Percentiles rank a stretch among this genome's conserved stretches.
Conservation (phyloP, 2,329 filamentous ascomycete genomes). For the Colletotrichum tamarilloi region DNA sequence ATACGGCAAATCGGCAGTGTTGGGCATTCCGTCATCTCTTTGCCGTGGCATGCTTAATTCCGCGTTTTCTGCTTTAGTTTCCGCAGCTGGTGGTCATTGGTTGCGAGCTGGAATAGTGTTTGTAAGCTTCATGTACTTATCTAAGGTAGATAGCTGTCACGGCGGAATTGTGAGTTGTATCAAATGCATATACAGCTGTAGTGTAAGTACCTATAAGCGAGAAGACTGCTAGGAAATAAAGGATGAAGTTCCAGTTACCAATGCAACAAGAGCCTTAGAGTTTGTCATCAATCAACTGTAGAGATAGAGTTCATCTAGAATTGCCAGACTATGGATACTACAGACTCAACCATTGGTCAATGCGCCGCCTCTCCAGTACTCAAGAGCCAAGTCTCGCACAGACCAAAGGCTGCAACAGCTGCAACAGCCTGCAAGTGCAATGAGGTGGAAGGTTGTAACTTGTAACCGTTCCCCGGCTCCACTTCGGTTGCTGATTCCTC, state of each 20-base stretch:
- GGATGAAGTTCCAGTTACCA: background rate
- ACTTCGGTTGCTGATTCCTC: background rate
- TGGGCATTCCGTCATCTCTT: background rate
- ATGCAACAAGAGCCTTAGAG: background rate
- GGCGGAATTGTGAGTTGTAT: background rate
- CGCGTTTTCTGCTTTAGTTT: background rate
- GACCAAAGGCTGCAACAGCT: background rate
- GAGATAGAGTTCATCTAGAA: background rate
- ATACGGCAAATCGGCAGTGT: background rate
- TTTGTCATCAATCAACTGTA: background rate
- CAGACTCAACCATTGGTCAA: background rate
- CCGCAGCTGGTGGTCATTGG: background rate
- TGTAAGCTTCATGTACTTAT: background rate
- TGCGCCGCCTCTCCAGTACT: background rate
- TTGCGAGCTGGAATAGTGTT: background rate
- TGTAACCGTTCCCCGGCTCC: background rate
- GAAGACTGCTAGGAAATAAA: too few species aligned
- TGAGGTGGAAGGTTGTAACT: too few species aligned
- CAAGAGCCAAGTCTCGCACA: constrained; percentile 1
- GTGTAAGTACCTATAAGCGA: background rate
- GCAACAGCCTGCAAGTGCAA: background rate
- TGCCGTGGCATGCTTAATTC: background rate
- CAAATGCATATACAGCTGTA: background rate
- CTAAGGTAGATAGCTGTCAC: background rate
- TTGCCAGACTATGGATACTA: background rate